Conservation (phyloP, 495 filamentous ascomycete genomes). For the Hyphodiscus hymeniophilus region DNA sequence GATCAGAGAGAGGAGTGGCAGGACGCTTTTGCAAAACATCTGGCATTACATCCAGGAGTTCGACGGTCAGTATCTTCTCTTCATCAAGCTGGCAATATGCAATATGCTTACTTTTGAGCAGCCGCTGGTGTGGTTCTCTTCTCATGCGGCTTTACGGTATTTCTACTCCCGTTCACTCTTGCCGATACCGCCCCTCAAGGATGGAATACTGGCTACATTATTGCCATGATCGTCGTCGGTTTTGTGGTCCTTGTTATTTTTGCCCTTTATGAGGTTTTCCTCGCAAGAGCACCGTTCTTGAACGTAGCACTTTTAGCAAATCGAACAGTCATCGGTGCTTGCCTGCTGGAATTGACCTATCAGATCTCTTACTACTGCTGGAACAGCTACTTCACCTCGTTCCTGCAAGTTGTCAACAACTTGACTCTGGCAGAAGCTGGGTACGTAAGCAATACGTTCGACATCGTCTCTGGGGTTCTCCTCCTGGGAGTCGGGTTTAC, state of each 20-base stretch:
- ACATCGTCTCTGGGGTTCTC: conserved; percentile 56
- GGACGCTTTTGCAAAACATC: conserved; percentile 39
- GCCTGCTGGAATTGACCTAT: conserved; percentile 40
- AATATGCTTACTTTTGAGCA: too few species aligned
- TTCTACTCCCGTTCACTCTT: conserved; percentile 57
- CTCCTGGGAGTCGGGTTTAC: conserved; percentile 45
- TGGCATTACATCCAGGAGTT: conserved; percentile 51
- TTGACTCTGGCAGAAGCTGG: conserved; percentile 45
- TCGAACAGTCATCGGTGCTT: conserved; percentile 51
- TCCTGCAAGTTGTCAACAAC: conserved; percentile 61
- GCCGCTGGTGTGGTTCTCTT: conserved; percentile 43
- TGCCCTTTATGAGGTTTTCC: conserved; percentile 45
- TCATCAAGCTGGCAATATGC: too few species aligned
- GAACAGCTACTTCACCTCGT: conserved; percentile 58
- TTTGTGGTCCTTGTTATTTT: conserved; percentile 44
- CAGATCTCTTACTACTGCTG: conserved; percentile 56
- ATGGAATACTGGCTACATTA: conserved; percentile 45
- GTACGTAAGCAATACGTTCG: conserved; percentile 57
- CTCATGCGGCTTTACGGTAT: conserved; percentile 43
- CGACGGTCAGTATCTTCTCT: conserved; percentile 58
- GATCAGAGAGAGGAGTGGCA: conserved; percentile 31
- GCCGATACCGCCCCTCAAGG: conserved; percentile 32
- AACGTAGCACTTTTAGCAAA: conserved; percentile 46
- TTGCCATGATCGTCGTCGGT: conserved; percentile 51
- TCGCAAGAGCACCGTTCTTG: conserved; percentile 48